phyloP scores from a whole-genome alignment of 1,284 basidiomycete genomes.

The Mycosarcoma maydis region DNA sequence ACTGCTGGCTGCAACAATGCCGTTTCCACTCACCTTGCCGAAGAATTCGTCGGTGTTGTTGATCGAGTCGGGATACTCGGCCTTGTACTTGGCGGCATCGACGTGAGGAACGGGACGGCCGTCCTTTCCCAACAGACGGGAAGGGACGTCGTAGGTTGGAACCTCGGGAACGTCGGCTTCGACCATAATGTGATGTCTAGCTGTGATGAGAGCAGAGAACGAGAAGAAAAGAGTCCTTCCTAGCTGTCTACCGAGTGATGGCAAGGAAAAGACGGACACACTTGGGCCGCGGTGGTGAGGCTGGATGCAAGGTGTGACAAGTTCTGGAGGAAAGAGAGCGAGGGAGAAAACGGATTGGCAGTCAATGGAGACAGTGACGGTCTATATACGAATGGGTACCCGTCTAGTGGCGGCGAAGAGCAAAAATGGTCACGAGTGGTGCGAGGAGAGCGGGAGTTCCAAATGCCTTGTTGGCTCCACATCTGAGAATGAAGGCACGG shows the following conservation, averaged over 20 bases:
- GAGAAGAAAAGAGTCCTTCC: background rate
- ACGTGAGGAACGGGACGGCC: slow-evolving; percentile 55
- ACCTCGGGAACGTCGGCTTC: slow-evolving; percentile 50
- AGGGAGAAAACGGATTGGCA: background rate
- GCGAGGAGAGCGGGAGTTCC: background rate
- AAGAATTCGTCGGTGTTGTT: slow-evolving; percentile 58
- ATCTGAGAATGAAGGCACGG: background rate
- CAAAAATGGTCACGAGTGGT: slow-evolving; percentile 1
- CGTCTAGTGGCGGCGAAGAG: background rate
- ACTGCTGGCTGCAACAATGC: no score
- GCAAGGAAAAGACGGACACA: background rate
- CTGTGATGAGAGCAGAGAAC: no score
- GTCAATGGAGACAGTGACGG: background rate
- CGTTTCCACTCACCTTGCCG: slow-evolving; percentile 45
- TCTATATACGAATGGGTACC: slow-evolving; percentile 13
- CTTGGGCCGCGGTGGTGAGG: slow-evolving; percentile 5
- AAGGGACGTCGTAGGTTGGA: slow-evolving; percentile 49
- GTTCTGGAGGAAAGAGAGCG: background rate
- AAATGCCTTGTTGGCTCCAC: background rate
- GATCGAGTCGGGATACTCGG: slow-evolving; percentile 52
- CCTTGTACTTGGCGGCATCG: slow-evolving; percentile 48
- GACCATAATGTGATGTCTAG: slow-evolving; percentile 20
- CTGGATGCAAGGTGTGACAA: slow-evolving; percentile 6
- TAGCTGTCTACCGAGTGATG: background rate
- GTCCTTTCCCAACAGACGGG: slow-evolving; percentile 53